Evolutionary conservation across 148 eudicot genomes (phyloP).

Genomic region (Vaccinium corymbosum): DNA sequence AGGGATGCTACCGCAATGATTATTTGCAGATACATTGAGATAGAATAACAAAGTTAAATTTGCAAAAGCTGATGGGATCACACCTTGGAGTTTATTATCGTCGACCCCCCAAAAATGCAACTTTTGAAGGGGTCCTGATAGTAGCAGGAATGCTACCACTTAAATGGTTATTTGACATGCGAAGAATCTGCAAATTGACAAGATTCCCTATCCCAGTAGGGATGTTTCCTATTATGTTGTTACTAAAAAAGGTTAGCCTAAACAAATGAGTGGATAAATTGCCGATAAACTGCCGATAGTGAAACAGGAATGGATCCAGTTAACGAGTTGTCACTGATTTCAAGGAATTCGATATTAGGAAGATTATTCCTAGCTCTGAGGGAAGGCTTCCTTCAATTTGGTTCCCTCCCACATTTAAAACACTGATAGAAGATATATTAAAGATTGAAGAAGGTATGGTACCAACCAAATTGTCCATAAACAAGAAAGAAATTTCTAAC

Average conservation of each 20-base stretch:
- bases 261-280: neutral
- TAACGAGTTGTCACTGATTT: neutral
- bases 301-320: neutral
- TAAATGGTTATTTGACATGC: rapidly evolving
- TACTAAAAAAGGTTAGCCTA: rapidly evolving
- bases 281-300: neutral
- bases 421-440: neutral
- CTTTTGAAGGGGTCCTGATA: neutral
- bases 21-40: neutral
- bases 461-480: too few relatives aligned
- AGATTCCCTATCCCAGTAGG: neutral
- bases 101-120: rapidly evolving
- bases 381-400: neutral
- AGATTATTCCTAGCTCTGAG: neutral
- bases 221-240: neutral
- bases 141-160: neutral
- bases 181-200: neutral
- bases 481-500: too few relatives aligned
- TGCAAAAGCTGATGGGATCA: neutral
- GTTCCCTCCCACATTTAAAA: neutral
- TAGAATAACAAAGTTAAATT: neutral
- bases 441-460: too few relatives aligned
- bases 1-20: neutral
- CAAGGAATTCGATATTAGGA: neutral
- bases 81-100: neutral